Evolutionary conservation across 345 rosid species (phyloP).

Genomic region (Eucalyptus paniculata): DNA sequence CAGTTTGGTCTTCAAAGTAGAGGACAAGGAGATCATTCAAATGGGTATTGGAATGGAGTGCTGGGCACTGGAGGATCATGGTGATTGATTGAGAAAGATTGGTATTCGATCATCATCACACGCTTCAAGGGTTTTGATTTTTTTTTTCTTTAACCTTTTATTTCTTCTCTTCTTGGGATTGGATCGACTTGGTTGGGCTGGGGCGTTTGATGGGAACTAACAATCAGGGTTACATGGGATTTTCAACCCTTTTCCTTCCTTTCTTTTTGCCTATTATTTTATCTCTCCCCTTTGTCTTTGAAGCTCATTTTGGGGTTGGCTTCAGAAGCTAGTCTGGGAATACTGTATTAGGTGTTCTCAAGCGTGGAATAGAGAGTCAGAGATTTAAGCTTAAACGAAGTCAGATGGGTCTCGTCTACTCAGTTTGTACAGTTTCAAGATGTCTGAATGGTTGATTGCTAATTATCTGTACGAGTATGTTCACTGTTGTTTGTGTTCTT

Average conservation of each 20-base stretch:
- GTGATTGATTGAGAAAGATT: constrained; percentile 14
- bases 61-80: constrained; percentile 84
- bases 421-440: neutral
- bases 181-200: neutral
- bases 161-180: neutral
- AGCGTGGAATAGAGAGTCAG: neutral
- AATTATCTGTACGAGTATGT: neutral
- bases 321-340: neutral
- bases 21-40: constrained; percentile 34
- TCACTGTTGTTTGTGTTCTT: neutral
- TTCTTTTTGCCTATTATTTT: neutral
- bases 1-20: constrained; percentile 3
- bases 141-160: neutral
- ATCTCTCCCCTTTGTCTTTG: neutral
- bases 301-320: neutral
- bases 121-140: neutral
- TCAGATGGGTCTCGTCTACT: neutral
- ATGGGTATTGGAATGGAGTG: constrained; percentile 92
- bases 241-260: neutral
- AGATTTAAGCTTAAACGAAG: neutral
- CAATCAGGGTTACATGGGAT: neutral
- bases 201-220: neutral
- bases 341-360: neutral
- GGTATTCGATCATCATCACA: neutral
- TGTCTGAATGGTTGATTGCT: neutral